These are phyloP conservation scores for Ilyonectria robusta DNA, from an alignment of 2,329 filamentous ascomycete species.

Conservation along the genomic window DNA sequence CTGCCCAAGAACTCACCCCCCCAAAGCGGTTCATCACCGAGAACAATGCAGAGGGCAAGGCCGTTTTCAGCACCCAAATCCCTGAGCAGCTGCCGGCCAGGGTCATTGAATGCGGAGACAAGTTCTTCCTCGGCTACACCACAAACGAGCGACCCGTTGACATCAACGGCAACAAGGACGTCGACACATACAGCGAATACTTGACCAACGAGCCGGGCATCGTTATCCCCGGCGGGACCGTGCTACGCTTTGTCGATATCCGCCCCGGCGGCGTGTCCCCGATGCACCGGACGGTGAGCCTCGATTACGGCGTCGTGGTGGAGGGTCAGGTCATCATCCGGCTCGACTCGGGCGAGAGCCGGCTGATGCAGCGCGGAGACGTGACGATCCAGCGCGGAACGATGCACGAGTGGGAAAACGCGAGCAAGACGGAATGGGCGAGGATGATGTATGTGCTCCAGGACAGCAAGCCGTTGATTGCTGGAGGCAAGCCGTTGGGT, in stretches of 20 bases:
- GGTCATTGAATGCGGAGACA: constrained; percentile 27
- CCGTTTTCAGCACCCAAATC: constrained; percentile 38
- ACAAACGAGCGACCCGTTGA: constrained; percentile 32
- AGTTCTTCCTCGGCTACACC: constrained; percentile 40
- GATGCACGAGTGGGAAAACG: constrained; percentile 69
- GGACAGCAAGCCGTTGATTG: constrained; percentile 32
- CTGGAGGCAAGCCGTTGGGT: constrained; percentile 27
- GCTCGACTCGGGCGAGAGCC: constrained; percentile 63
- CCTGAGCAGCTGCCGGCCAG: constrained; percentile 29
- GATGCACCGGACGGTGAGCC: constrained; percentile 64
- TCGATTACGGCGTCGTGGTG: constrained; percentile 70
- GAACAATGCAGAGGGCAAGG: constrained; percentile 38
- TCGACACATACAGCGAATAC: constrained; percentile 33
- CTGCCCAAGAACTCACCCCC: constrained; percentile 31
- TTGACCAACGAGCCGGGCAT: constrained; percentile 40
- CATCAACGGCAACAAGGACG: constrained; percentile 31
- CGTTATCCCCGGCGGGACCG: constrained; percentile 54
- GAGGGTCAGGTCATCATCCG: constrained; percentile 68
- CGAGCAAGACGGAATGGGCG: constrained; percentile 59
- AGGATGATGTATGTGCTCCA: constrained; percentile 60
- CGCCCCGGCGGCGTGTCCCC: constrained; percentile 50
- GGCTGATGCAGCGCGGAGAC: constrained; percentile 62
- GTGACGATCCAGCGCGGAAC: constrained; percentile 70
- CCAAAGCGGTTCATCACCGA: constrained; percentile 41
- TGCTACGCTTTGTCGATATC: constrained; percentile 65